Evolutionary conservation across 2,329 filamentous ascomycete genomes (phyloP), one percentile per base, ranked within the genome.

Genomic region (Clarireedia paspali): DNA sequence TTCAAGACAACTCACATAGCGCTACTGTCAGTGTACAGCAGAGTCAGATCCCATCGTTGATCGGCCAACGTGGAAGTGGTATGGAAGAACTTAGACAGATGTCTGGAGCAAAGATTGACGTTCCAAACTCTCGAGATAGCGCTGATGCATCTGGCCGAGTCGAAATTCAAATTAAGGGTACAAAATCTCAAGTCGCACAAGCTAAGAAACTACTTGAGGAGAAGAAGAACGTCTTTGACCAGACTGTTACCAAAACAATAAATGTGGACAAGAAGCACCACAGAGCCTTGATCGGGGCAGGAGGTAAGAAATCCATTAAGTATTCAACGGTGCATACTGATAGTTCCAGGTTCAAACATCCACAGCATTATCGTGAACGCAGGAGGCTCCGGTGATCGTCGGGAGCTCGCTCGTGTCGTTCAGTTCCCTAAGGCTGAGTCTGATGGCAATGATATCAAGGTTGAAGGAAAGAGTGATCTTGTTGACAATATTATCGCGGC

Each of bases 241-340:
- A 94, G 62, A 96, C 89, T n/a, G 79, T 96, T 50, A 83, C 85
- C 15, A 85, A 87, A 74, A 90, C 84, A 12, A 77, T 99, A 49
- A 88, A 95, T 36, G 84, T 99, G n/a, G 91, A 97, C 64, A 89
- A 90, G 76, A 96, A 95, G 76, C 84, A 94, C 72, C 94, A 99
- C 75, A 85, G 87, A 73, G 82, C 86, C 53, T 78, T 99, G 61
- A 99, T 99, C 71, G 94, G 94, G 60, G 77, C 85, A 62, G 88
- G 88, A 69, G 94, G 91, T 91, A 80, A 75, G 88, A 76, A 42
- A 34, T 34, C 17, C 14, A 3, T 10, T 30, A 30, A 30, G 4
- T 10, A 30, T 30, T 30, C 27, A 30, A 10, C 27, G 6, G 27
- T 3, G 58, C 59, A 50, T 38, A 26, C 1, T 47, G n/a, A 40